Evolutionary conservation across 192 early-diverging fungal species (phyloP).

Genomic region (Paraglomus brasilianum): DNA sequence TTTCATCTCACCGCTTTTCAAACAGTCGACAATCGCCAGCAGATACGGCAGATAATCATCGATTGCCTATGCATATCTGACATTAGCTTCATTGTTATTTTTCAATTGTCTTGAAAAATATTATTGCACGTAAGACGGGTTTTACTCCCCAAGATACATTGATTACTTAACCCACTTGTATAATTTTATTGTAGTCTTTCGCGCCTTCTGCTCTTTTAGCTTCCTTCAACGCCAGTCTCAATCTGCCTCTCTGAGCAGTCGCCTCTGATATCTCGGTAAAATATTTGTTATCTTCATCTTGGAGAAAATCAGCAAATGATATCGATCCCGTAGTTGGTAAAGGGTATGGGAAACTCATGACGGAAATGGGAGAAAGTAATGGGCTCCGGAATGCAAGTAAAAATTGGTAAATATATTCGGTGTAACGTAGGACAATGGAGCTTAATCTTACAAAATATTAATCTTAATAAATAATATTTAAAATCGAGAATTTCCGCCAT

Average conservation of each 20-base stretch:
- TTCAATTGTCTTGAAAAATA: background rate
- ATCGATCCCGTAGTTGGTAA: constrained; percentile 57
- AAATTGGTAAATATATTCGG: no score
- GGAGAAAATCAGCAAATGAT: constrained; percentile 52
- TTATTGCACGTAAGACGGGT: background rate
- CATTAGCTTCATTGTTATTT: background rate
- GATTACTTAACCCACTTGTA: constrained; percentile 30
- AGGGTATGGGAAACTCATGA: constrained; percentile 52
- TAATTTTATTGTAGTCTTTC: constrained; percentile 48
- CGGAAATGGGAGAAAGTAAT: no score
- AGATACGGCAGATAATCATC: constrained; percentile 54
- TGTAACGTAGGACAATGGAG: no score
- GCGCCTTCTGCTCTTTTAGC: constrained; percentile 42
- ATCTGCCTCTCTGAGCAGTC: constrained; percentile 54
- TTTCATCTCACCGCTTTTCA: constrained; percentile 39
- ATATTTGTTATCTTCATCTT: constrained; percentile 41
- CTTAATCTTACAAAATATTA: no score
- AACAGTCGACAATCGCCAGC: constrained; percentile 39
- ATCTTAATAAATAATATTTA: no score
- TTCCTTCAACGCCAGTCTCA: constrained; percentile 55
- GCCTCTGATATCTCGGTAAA: constrained; percentile 54
- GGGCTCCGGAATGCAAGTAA: no score
- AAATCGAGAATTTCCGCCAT: no score
- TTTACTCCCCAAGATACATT: background rate
- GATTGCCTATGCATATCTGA: constrained; percentile 34